Base-by-base conservation (phyloP, 345 rosid species). In the Raphanus sativus region DNA sequence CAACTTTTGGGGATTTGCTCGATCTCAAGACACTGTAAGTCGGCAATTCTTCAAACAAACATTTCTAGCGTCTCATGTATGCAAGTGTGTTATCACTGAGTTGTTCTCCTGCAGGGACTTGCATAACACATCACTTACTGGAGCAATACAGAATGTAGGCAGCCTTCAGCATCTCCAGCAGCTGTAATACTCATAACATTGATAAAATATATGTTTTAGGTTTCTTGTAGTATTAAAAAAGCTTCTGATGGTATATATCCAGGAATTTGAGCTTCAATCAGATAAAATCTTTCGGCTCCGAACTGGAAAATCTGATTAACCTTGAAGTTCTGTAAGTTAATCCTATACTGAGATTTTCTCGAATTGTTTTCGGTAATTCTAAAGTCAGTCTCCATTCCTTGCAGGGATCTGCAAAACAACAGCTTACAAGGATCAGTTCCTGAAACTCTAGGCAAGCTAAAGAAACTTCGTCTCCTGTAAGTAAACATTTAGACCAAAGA, bases 241-340 rank as follows among this genome's bases (percentile, higher is more conserved):
- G 16, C 45, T 21, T 67, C 2, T 56, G 24, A 67, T 30, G 64
- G 54, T 75, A 15, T 63, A 71, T 65, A 71, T 81, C 60, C 87
- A 94, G 98, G 89, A 90, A 91, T 74, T 81, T 94, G 85, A 93
- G 98, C 81, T 91, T 90, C 87, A 94, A 94, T 71, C 81, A 80
- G 62, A 76, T 94, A 26, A 83, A 86, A 34, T 88, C 93, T 33
- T 90, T 94, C 69, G 96, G 97, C 62, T 74, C 88, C 8, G 90
- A 86, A 73, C 76, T 91, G 84, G 90, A 74, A 58, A 72, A 74
- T 63, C 81, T 94, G 81, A 84, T 67, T 77, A 85, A 85, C 88
- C 92, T 94, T 78, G 87, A 86, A 87, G 80, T 87, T 81, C 78
- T 94, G 98, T 94, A 86, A 91, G 97, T 84, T 17, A 67, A 33